Base-by-base conservation (phyloP, 2,329 filamentous ascomycete species). In the Aureobasidium mangrovei region DNA sequence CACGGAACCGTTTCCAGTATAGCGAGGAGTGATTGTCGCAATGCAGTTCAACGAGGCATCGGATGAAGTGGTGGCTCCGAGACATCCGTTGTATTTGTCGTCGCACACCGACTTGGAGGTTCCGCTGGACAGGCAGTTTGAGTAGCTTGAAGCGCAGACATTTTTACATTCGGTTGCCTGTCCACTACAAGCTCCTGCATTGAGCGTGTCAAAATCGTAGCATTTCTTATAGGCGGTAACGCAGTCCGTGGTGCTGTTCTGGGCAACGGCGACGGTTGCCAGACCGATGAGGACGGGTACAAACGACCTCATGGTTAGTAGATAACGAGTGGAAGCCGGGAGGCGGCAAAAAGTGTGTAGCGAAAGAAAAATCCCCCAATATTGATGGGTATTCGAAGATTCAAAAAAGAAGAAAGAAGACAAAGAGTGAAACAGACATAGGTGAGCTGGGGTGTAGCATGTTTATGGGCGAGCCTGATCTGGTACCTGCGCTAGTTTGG, bases 401-500 rank as follows among this genome's bases (percentile, higher is more conserved):
- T 52, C 38, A 31, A 40, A 10, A 43, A n/a, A 18, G n/a, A 28
- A 35, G 29, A 42, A 35, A 52, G 48, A 43, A 35, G 31, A 52
- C 31, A 26, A 36, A 43, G 31, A 43, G 36, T 10, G 28, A 43
- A 52, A 12, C n/a, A 41, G 31, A 36, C 18, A 7, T 33, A 31
- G 28, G 24, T 31, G 38, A 43, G 48, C 38, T 5, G 48, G 39
- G 48, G 35, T 3, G 10, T 43, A 26, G 39, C 38, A 28, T 33
- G 39, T 52, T 52, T 52, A 52, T 52, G 48, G 48, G 6, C 36
- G 36, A 49, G 36, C 12, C 27, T 49, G 46, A 49, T 40, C 46
- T 49, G 18, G 46, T 49, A 49, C 46, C 46, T 49, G 38, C 48
- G 31, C 48, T 52, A 52, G 48, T 10, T 33, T 52, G 31, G 38